Evolutionary conservation across 2,329 filamentous ascomycete genomes (phyloP), one percentile per base, ranked within the genome.

Genomic region (Mollisiaceae sp.): DNA sequence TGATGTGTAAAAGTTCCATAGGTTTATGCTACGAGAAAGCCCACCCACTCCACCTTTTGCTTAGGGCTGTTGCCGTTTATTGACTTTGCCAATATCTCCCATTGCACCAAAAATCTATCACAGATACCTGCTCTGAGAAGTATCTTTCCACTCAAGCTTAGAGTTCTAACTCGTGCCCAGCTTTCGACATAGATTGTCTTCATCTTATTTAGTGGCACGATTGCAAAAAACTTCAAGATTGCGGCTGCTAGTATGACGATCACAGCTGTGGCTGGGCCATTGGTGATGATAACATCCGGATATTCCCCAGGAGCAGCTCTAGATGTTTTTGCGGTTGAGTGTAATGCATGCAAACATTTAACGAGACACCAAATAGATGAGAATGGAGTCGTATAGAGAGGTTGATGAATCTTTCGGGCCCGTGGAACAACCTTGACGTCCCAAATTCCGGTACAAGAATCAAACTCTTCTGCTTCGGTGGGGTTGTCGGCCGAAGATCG

Each of bases 111-210:
- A 73, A 96, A 91, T 58, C 89, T 80, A 78, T 97, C 92, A 57
- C 91, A 91, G 47, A 96, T 78, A 55, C 82, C 79, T 1, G 81
- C 81, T 69, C 82, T 80, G 65, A 90, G 79, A 64, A 99, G 81
- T 43, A 98, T 79, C 75, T 87, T 89, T 0, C 94, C 95, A 43
- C 92, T 97, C 65, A 97, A 77, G 79, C 94, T 98, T 69, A 98
- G 79, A 14, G 86, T 89, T 70, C 85, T 89, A 18, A 97, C 91
- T 18, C 95, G 85, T 2, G 95, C 94, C 90, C 94, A 97, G 22
- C 91, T 95, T 82, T 99, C 95, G 35, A 97, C 86, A 76, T 95
- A 99, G 15, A 98, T 82, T 11, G 91, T 89, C 68, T 88, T 86
- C 80, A 94, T 89, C 69, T 84, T 85, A 35, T 82, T 86, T 57